phyloP scores from a whole-genome alignment of 352 stramenopile species.

The Phytophthora vignae region DNA sequence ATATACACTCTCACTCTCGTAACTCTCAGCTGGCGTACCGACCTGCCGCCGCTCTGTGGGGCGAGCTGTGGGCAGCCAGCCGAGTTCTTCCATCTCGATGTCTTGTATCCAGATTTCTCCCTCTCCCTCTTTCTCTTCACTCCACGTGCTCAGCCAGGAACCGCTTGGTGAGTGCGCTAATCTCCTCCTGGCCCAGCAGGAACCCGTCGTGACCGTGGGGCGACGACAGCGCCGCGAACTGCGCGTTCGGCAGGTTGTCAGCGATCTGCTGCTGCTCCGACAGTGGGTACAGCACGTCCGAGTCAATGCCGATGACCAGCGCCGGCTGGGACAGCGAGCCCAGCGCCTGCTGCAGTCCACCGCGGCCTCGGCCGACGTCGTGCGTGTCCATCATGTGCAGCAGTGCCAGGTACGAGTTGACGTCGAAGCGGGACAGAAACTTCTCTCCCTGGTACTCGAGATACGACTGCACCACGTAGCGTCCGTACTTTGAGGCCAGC shows the following conservation, averaged over 20 bases:
- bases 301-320: slow-evolving; percentile 95
- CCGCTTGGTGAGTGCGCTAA: slow-evolving; percentile 68
- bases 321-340: slow-evolving; percentile 70
- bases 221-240: slow-evolving; percentile 91
- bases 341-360: slow-evolving; percentile 76
- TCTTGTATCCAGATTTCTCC: slow-evolving; percentile 8
- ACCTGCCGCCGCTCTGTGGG: slow-evolving; percentile 38
- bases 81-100: slow-evolving; percentile 16
- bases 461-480: slow-evolving; percentile 88
- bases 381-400: slow-evolving; percentile 98
- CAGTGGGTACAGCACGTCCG: slow-evolving; percentile 95
- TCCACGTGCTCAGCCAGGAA: slow-evolving; percentile 64
- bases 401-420: slow-evolving; percentile 95
- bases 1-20: slow-evolving; percentile 14
- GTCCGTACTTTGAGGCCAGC: slow-evolving; percentile 37
- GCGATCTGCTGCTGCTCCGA: slow-evolving; percentile 93
- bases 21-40: slow-evolving; percentile 27
- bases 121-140: slow-evolving; percentile 21
- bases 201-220: slow-evolving; percentile 97
- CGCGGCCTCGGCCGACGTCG: slow-evolving; percentile 90
- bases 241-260: slow-evolving; percentile 77
- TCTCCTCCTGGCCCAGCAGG: slow-evolving; percentile 95
- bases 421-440: slow-evolving; percentile 95
- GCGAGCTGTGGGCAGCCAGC: slow-evolving; percentile 31
- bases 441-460: slow-evolving; percentile 94